These are phyloP conservation scores for Keqinozyma sinolaborantium DNA, from an alignment of 1,139 yeast genomes.

Conservation along the genomic window DNA sequence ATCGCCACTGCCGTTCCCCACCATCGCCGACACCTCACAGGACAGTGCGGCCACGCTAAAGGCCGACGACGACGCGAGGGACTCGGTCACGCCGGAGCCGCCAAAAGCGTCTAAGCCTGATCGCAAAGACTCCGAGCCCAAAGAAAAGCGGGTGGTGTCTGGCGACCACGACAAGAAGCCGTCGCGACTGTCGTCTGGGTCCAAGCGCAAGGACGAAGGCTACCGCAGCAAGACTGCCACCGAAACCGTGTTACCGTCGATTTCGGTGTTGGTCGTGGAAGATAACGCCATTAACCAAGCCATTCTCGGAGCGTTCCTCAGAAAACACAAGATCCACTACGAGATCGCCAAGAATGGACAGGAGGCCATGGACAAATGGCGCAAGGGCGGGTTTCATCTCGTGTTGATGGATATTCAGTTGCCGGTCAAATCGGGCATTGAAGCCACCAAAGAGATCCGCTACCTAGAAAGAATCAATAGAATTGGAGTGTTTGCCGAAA, in stretches of 20 bases:
- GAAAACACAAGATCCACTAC: slow-evolving; percentile 81
- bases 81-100: not conserved
- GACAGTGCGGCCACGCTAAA: too few species aligned
- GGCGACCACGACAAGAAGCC: slow-evolving; percentile 2
- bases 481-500: slow-evolving; percentile 73
- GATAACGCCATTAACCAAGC: slow-evolving; percentile 94
- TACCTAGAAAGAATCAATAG: slow-evolving; percentile 75
- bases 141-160: not conserved
- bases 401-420: slow-evolving; percentile 94
- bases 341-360: slow-evolving; percentile 87
- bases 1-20: slow-evolving; percentile 8
- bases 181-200: slow-evolving; percentile 10
- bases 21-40: not conserved
- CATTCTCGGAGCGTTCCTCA: slow-evolving; percentile 86
- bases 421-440: slow-evolving; percentile 91
- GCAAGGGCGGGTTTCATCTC: slow-evolving; percentile 85
- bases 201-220: slow-evolving; percentile 7
- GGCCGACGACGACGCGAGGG: not conserved
- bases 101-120: not conserved
- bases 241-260: slow-evolving; percentile 60
- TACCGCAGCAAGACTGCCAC: slow-evolving; percentile 10
- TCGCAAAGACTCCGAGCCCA: not conserved
- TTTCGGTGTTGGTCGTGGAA: slow-evolving; percentile 89
- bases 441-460: slow-evolving; percentile 87
- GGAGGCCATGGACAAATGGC: slow-evolving; percentile 92